Conservation (phyloP, 2,329 filamentous ascomycete species). For the Paecilomyces fulvus region DNA sequence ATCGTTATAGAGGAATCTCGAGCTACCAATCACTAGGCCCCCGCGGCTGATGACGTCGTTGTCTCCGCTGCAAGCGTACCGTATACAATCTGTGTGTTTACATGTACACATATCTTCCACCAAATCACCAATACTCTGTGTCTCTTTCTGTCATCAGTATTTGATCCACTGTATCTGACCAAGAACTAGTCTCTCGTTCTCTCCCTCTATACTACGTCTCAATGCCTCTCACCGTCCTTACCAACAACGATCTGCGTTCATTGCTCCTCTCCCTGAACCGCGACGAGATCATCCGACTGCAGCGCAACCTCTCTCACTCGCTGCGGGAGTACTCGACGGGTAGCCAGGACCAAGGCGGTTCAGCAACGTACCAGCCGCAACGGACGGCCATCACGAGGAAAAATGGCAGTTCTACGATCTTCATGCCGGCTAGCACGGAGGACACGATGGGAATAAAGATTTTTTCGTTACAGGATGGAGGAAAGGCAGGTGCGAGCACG, state of each 20-base stretch:
- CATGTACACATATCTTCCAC: too few relatives aligned
- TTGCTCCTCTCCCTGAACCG: constrained; percentile 48
- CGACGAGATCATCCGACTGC: constrained; percentile 50
- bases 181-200: neutral
- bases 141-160: neutral
- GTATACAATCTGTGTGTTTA: too few relatives aligned
- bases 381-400: constrained; percentile 52
- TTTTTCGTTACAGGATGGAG: constrained; percentile 44
- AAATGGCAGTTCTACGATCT: constrained; percentile 55
- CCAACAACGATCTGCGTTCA: constrained; percentile 46
- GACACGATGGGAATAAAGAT: constrained; percentile 57
- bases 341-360: constrained; percentile 50
- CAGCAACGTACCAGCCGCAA: constrained; percentile 53
- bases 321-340: constrained; percentile 58
- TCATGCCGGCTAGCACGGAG: constrained; percentile 58
- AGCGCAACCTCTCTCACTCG: constrained; percentile 50
- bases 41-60: neutral
- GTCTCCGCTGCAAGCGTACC: neutral
- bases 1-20: neutral
- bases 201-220: neutral
- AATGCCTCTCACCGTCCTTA: constrained; percentile 56
- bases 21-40: neutral
- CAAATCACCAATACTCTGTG: too few relatives aligned
- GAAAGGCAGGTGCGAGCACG: constrained; percentile 11
- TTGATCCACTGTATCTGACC: neutral